Evolutionary conservation across 306 rosid genomes (phyloP), one percentile per base, ranked within the genome.

Genomic region (Castanopsis chinensis): DNA sequence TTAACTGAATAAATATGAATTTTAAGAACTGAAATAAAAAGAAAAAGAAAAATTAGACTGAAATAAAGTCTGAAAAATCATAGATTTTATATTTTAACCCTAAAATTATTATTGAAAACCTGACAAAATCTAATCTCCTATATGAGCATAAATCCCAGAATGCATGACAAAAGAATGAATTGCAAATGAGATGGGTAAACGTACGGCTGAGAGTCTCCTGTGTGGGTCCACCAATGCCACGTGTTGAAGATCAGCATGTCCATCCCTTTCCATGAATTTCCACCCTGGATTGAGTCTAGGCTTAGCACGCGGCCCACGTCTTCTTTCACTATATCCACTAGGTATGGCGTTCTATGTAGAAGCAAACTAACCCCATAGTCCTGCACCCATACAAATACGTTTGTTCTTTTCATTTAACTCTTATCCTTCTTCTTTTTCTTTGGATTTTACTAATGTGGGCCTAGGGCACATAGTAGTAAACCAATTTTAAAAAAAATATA

Each of bases 161-260:
- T 37, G 45, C 45, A 37, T 1, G 7, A 37, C 45, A 37, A 37
- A 37, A 37, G 45, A 37, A 37, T 37, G 45, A 37, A 37, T 7
- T 7, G 11, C 11, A 37, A 37, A 7, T 7, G 45, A 49, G 32
- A 4, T 2, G 6, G 65, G 19, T 5, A 61, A 35, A 19, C 85
- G 12, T 95, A 95, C 99, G 94, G 91, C 13, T 86, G 98, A 43
- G 97, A 86, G 41, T 63, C 58, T 86, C 98, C 98, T 0, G 73
- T 85, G 87, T 95, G 99, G 80, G 86, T 86, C 99, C 99, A 95
- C 99, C 99, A 95, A 75, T 95, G 99, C 99, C 99, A 92, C 0
- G 99, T 82, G 80, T 95, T 95, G 89, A 95, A 95, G 79, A 95
- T 71, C 69, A 95, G 74, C 83, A 95, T 18, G 91, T 95, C 97